These are phyloP conservation scores for Cenchrus purpureus DNA, from an alignment of 176 grass and related monocot species.

Conservation along the genomic window DNA sequence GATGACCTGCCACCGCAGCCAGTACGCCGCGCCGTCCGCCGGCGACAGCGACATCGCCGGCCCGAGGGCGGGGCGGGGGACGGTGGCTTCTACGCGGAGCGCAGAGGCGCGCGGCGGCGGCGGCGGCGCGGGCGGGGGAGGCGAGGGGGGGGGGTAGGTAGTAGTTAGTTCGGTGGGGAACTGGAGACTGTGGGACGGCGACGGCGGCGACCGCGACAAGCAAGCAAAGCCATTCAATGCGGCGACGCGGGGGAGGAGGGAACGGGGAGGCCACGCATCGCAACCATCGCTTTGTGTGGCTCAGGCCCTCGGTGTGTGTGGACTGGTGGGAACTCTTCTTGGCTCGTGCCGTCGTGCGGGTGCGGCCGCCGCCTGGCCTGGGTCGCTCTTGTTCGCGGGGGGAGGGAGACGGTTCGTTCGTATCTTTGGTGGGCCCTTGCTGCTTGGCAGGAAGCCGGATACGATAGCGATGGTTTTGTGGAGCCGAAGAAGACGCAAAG, in stretches of 20 bases:
- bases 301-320: too few relatives aligned
- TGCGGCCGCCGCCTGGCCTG: too few relatives aligned
- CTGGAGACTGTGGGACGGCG: background rate
- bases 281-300: too few relatives aligned
- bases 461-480: too few relatives aligned
- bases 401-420: too few relatives aligned
- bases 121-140: background rate
- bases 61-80: background rate
- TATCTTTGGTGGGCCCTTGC: too few relatives aligned
- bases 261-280: background rate
- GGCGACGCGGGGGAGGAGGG: background rate
- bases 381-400: too few relatives aligned
- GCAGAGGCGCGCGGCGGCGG: background rate
- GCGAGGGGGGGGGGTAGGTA: background rate
- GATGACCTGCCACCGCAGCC: slow-evolving; percentile 68
- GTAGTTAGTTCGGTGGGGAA: background rate
- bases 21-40: slow-evolving; percentile 57
- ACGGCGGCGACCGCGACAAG: background rate
- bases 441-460: too few relatives aligned
- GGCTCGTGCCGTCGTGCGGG: background rate
- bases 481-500: too few relatives aligned
- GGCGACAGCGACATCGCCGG: slow-evolving; percentile 10
- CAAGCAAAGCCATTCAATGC: background rate
- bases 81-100: background rate
- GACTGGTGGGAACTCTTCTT: background rate